Evolutionary conservation across 805 yeast genomes (phyloP), one percentile per base, ranked within the genome.

Genomic region (Myxozyma monticola): DNA sequence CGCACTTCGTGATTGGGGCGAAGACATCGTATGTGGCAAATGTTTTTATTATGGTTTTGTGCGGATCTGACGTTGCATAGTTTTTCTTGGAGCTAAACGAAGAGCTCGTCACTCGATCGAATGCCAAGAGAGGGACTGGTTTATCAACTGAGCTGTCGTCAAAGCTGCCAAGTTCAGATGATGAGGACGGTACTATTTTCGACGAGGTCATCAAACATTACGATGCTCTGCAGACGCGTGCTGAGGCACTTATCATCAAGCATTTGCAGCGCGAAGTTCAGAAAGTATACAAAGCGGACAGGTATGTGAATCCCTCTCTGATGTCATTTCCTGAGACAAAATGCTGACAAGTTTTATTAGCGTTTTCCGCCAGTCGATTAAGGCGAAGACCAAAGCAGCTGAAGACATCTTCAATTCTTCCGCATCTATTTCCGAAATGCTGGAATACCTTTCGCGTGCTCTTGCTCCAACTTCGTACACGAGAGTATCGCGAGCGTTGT

Each of bases 61-160:
- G 26, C 20, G 15, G 2, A 6, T 35, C 14, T 31, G 36, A 30
- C 25, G n/a, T 21, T 64, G 8, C 17, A 6, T 30, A 58, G 42
- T 65, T 73, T 4, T 76, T 76, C 48, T 57, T 76, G 35, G 74
- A 71, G 53, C 58, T 76, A 25, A 72, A 76, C 73, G 65, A 65
- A 25, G 68, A 62, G 29, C 54, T 58, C 49, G 50, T 43, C n/a
- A n/a, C 22, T 67, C 48, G 54, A 66, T 36, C 65, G 52, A 5
- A 28, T 35, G 41, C 34, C 45, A 45, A 10, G 24, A 40, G 42
- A 20, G 30, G 15, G 36, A n/a, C n/a, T n/a, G n/a, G n/a, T n/a
- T n/a, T 18, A 40, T 22, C n/a, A n/a, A n/a, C n/a, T n/a, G 14
- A 28, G 14, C 31, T 10, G 31, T 28, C 31, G 9, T 10, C 31